Conservation (phyloP, 331 rosid species). For the Telfairia occidentalis region DNA sequence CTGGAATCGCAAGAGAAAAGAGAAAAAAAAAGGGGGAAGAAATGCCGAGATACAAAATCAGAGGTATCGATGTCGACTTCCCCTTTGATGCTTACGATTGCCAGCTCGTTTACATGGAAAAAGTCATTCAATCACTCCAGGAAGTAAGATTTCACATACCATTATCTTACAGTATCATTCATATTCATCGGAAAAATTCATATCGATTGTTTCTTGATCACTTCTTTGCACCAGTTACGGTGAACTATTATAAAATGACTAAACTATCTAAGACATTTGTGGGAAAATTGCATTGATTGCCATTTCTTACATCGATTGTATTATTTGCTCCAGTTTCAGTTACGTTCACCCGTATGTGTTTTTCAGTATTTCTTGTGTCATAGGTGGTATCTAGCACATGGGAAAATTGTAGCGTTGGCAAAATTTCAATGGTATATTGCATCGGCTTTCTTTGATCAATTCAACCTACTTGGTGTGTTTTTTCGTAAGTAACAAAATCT, state of each 20-base stretch:
- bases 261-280: too few relatives aligned
- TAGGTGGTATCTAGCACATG: not conserved
- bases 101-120: conserved; percentile 91
- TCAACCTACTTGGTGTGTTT: not conserved
- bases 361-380: not conserved
- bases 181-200: not conserved
- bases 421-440: not conserved
- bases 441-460: not conserved
- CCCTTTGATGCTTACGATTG: conserved; percentile 88
- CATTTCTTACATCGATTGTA: too few relatives aligned
- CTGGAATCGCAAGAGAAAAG: not conserved
- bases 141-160: conserved; percentile 30
- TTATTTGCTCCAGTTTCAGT: too few relatives aligned
- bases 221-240: not conserved
- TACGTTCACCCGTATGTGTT: not conserved
- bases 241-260: not conserved
- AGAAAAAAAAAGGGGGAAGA: too few relatives aligned
- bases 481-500: not conserved
- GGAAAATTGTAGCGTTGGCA: not conserved
- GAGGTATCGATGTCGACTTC: conserved; percentile 78
- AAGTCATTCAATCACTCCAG: conserved; percentile 83
- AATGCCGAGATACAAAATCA: conserved; percentile 73
- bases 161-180: not conserved
- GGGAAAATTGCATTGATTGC: too few relatives aligned
- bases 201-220: not conserved